Evolutionary conservation across 306 rosid species (phyloP).

Genomic region (Malus domestica): DNA sequence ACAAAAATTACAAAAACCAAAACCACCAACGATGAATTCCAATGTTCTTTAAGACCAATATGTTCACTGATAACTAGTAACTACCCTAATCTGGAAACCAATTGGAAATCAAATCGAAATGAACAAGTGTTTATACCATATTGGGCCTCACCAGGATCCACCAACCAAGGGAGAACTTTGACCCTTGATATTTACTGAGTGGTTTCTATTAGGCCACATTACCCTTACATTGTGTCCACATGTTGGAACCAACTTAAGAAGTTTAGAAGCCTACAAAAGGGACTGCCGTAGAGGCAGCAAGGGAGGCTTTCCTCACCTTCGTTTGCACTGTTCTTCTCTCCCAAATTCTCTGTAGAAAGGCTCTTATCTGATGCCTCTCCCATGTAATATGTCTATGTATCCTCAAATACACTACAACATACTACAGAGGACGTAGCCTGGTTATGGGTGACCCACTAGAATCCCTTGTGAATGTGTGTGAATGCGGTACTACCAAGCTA

Average conservation of each 20-base stretch:
- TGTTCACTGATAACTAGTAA: neutral
- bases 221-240: neutral
- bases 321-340: neutral
- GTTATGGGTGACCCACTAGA: too few species aligned
- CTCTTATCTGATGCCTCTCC: neutral
- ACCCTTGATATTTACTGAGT: too few species aligned
- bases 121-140: neutral
- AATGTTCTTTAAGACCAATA: neutral
- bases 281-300: too few species aligned
- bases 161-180: neutral
- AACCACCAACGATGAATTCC: neutral
- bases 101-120: neutral
- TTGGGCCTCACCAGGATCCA: neutral
- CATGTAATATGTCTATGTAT: too few species aligned
- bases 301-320: too few species aligned
- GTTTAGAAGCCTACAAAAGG: neutral
- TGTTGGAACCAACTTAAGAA: neutral
- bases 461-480: too few species aligned
- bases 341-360: neutral
- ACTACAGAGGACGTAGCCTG: too few species aligned
- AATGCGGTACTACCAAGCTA: too few species aligned
- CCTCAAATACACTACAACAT: too few species aligned
- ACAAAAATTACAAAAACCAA: neutral
- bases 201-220: too few species aligned
- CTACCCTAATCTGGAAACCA: neutral